Base-by-base conservation (phyloP, 1,139 yeast genomes). In the Lodderomyces margitis region DNA sequence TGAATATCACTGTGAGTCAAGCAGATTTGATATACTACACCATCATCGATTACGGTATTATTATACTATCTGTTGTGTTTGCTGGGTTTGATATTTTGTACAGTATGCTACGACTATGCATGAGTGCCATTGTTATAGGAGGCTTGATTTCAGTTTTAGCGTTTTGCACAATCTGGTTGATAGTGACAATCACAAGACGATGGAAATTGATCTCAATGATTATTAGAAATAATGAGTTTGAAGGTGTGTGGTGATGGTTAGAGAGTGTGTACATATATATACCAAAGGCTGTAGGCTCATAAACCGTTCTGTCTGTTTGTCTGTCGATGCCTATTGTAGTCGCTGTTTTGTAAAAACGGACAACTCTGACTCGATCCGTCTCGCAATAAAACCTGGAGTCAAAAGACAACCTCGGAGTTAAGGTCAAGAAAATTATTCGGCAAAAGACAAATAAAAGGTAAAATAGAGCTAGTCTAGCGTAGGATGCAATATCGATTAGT, bases 71-170 rank as follows among this genome's bases (percentile, higher is more conserved):
- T 7, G 36, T 49, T 3, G n/a, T 50, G 4, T 49, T 56, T 37
- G 56, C 57, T 6, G 47, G 52, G 8, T 38, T 57, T 20, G 63
- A 58, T 46, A 47, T 56, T 2, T 17, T 48, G 19, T 58, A 58
- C 40, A 50, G 58, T 40, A 45, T 56, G 14, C 23, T 57, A 5
- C 45, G 62, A 33, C 38, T 56, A 20, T 35, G 47, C 37, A 27
- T 52, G 10, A 58, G 60, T 10, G 50, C 53, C 7, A 36, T 48
- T 7, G 38, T 51, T 3, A 47, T 56, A 14, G 58, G 57, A 6
- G 10, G 41, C n/a, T 46, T 50, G 16, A 4, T 49, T n/a, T 44
- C 48, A 9, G 38, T 44, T 11, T 30, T 49, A 24, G 33, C 40
- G 7, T 48, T 46, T 31, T 48, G 45, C 36, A 30, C 40, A 6